Evolutionary conservation across 169 alveolate species (phyloP).

Genomic region (Cryptosporidium sp.): DNA sequence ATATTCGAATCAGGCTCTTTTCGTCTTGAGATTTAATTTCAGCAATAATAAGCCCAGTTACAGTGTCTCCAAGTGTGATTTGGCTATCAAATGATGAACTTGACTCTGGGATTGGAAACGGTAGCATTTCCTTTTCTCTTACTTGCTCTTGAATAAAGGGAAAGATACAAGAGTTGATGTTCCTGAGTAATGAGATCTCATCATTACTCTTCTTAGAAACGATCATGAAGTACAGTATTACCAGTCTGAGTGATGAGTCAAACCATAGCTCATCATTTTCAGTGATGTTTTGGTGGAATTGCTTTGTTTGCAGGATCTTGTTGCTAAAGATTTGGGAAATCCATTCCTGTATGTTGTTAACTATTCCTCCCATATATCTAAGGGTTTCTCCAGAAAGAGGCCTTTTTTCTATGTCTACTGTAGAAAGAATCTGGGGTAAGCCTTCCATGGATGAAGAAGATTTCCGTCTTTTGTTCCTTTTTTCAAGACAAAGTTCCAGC

Average conservation of each 20-base stretch:
- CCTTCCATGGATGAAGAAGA: background rate
- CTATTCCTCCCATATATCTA: conserved; percentile 5
- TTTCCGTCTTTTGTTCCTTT: background rate
- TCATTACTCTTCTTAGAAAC: background rate
- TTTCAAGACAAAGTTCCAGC: conserved; percentile 15
- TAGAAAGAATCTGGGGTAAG: background rate
- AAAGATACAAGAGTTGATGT: conserved; percentile 16
- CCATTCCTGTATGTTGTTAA: conserved; percentile 38
- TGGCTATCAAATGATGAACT: background rate
- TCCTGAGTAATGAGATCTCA: conserved; percentile 24
- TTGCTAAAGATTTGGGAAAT: background rate
- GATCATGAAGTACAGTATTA: conserved; percentile 18
- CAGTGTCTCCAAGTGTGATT: conserved; percentile 12
- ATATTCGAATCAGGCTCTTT: background rate
- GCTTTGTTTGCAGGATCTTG: background rate
- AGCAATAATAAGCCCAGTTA: conserved; percentile 49
- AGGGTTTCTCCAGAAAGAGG: background rate
- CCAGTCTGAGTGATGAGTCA: conserved; percentile 36
- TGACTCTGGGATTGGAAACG: background rate
- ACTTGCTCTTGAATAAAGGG: conserved; percentile 1
- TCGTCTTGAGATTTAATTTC: conserved; percentile 32
- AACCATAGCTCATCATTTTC: conserved; percentile 67
- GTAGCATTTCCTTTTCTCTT: background rate
- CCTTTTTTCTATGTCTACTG: background rate
- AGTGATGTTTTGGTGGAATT: conserved; percentile 13